Evolutionary conservation across 306 rosid species (phyloP).

Genomic region (Rosa chinensis): DNA sequence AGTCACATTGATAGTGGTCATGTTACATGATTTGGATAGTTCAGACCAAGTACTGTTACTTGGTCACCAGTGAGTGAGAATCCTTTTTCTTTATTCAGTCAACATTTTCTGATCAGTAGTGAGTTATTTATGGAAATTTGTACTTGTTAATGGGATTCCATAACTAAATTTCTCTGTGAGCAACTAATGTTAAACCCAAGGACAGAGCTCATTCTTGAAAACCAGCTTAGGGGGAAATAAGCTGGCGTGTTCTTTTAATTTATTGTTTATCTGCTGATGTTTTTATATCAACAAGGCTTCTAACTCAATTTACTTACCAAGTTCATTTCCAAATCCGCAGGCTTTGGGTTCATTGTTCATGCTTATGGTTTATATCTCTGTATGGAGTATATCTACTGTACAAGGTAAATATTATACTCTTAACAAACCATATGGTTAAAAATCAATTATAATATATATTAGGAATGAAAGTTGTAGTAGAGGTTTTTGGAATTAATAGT

Average conservation of each 20-base stretch:
- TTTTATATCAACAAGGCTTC: neutral
- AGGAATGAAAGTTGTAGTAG: neutral
- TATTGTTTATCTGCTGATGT: neutral
- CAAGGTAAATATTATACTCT: constrained; percentile 53
- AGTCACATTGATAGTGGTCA: neutral
- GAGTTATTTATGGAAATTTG: neutral
- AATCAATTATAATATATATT: neutral
- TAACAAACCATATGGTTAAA: neutral
- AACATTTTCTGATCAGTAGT: neutral
- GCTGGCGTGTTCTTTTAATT: neutral
- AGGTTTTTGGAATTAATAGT: constrained; percentile 1
- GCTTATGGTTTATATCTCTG: constrained; percentile 76
- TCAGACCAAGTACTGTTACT: neutral
- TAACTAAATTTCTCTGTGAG: neutral
- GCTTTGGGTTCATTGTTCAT: constrained; percentile 90
- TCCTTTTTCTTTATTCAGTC: neutral
- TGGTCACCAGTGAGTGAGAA: neutral
- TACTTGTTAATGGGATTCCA: neutral
- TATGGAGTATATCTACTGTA: constrained; percentile 73
- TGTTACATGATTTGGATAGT: neutral
- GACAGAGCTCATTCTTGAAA: neutral
- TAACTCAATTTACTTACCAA: constrained; percentile 19
- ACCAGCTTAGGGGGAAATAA: neutral
- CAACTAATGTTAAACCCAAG: neutral
- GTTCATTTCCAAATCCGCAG: constrained; percentile 45